A percentile compares a stretch with the other conserved stretches of the same genome.
phyloP scores from a whole-genome alignment of 129 eudicot genomes.

The Lactuca saligna region DNA sequence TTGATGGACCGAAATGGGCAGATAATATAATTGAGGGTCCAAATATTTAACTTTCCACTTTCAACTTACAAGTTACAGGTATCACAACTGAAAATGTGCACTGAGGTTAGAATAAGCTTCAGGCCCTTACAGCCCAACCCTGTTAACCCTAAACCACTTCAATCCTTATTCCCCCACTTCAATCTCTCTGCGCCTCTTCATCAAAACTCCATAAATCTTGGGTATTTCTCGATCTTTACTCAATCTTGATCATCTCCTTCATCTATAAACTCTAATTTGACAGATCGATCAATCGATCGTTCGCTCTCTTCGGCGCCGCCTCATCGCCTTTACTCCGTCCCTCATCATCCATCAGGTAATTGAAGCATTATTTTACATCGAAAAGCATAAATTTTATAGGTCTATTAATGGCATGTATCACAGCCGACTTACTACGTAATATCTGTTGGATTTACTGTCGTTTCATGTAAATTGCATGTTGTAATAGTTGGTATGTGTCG shows the following conservation, averaged over 20 bases:
- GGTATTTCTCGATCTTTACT: not conserved
- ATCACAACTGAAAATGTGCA: constrained; percentile 15
- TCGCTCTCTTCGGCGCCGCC: constrained; percentile 8
- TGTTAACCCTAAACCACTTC: constrained; percentile 33
- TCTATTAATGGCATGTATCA: not conserved
- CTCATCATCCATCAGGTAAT: constrained; percentile 25
- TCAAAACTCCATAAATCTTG: constrained; percentile 16
- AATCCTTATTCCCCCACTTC: constrained; percentile 10
- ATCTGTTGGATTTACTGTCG: not conserved
- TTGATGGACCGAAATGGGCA: not conserved
- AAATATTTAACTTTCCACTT: not conserved
- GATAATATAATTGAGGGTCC: not conserved
- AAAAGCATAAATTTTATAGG: not conserved
- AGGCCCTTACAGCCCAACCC: constrained; percentile 32
- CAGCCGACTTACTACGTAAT: not conserved
- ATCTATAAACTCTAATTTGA: constrained; percentile 1
- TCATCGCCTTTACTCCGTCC: constrained; percentile 8
- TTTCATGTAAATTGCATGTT: not conserved
- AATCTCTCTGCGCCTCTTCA: constrained; percentile 34
- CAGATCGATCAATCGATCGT: constrained; percentile 30
- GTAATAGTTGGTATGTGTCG: not conserved
- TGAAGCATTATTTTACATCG: not conserved
- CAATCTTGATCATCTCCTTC: constrained; percentile 18
- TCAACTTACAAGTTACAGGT: not conserved
- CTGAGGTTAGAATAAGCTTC: not conserved